Base-by-base conservation (phyloP, 805 yeast genomes). In the Saturnispora kantuleensis region DNA sequence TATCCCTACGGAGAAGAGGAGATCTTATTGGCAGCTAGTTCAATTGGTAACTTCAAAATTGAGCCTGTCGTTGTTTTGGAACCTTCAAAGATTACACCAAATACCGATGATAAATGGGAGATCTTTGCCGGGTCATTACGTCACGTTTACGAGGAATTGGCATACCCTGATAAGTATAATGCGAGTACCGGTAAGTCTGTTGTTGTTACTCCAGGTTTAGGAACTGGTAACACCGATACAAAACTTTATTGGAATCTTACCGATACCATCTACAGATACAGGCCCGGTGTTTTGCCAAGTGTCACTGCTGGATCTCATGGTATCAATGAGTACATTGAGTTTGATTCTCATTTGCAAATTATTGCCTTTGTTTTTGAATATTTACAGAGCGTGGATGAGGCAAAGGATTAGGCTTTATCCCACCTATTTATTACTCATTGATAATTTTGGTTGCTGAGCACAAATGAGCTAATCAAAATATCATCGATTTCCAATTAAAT, bases 151-250 rank as follows among this genome's bases (percentile, higher is more conserved):
- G 75, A 70, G 54, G 71, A 71, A 31, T 51, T 70, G 41, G 66
- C 67, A 6, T 62, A 59, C 51, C 60, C 69, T 10, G 63, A 63
- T 3, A 45, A 53, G n/a, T 60, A 39, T 28, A 50, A 60, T 42
- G 59, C 42, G 13, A 38, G 42, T 18, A 42, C 38, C 4, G 45
- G 41, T 2, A 41, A 66, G 13, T 44, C 51, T 3, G 52, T 70
- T 12, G 53, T 73, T 35, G 73, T 77, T 10, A 70, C 83, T 1
- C 86, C 87, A 1, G 68, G 75, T 31, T 58, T 81, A 35, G 74
- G 77, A 69, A 69, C 84, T 2, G 88, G 81, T 10, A 81, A 81
- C 58, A 81, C 88, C 5, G 89, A 82, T 55, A 81, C 87, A 3
- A 64, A 67, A 45, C 66, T 71, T 53, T 82, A 78, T 62, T 79